Evolutionary conservation across 108 stramenopile species (phyloP), one percentile per base, ranked within the genome.

Genomic region (Pelagomonas calceolata): DNA sequence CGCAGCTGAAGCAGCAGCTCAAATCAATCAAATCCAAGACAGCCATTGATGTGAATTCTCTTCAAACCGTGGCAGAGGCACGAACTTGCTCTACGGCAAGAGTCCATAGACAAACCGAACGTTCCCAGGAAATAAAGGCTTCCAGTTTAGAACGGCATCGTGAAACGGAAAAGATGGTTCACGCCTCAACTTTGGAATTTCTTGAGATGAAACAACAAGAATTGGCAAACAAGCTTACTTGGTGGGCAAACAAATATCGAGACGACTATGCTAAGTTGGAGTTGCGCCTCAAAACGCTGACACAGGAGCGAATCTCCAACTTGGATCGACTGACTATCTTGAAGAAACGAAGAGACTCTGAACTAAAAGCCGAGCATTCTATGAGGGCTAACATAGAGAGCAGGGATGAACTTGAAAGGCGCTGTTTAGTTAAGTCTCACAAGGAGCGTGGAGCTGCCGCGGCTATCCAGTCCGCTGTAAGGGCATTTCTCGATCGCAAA

Each of bases 321-420:
- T 32, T 71, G 32, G 70, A 71, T 34, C 10, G 63, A 29, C 35
- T 71, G 63, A 44, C 64, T 0, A 21, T 36, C 30, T 44, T 71
- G 34, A 71, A 71, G 70, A 36, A 35, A 46, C 34, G 70, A 5
- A 33, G 70, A 34, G 70, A 71, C 32, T n/a, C 51, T 34, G 70
- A 71, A 36, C 35, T 65, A 4, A 64, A 60, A 32, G 34, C 35
- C 5, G 70, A 71, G 63, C 32, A 30, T 34, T 21, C 63, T 29
- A 33, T 16, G 32, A 18, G n/a, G 0, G 70, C 26, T 4, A 33
- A 34, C 4, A 64, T 34, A 33, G 30, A 65, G 70, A 0, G 63
- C 1, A 33, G 36, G 63, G 64, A 36, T 30, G 70, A 71, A 46
- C 26, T 34, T 7, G 70, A 37, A 4, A 4, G 32, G 32, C 12